Base-by-base conservation (phyloP, 2,329 filamentous ascomycete genomes). In the Epichloe hybrida region DNA sequence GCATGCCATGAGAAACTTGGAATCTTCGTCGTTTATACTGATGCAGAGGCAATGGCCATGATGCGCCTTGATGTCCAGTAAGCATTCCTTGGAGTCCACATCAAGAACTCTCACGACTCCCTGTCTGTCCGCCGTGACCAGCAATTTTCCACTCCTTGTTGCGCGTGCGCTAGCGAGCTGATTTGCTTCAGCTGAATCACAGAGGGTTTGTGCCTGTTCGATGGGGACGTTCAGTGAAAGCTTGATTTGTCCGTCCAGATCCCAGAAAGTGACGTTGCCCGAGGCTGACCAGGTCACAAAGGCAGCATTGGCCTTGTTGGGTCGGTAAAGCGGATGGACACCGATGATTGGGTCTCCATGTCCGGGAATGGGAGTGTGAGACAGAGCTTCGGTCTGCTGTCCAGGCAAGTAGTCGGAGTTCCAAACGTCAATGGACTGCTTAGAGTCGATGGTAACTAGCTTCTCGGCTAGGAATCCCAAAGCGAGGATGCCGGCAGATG, bases 211-310 rank as follows among this genome's bases (percentile, higher is more conserved):
- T 15, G 66, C 61, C 54, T 84, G 80, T 53, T 94, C 88, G 5
- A 96, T 69, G 4, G 82, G 75, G 12, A 94, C 75, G 40, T 78
- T 71, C 37, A 88, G 70, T 2, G 79, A 79, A 15, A 75, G 74
- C 57, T 79, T 81, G 54, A 83, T 79, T 49, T 73, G 76, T 21
- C 91, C 93, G 46, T 87, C 76, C 13, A 81, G 64, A 58, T 82
- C 79, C 93, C 93, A 98, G 58, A 95, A 85, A 23, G 87, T 79
- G 48, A 97, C 77, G 15, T 78, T 81, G 5, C 93, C 93, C 48
- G 83, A 82, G 21, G 78, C 80, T 2, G 91, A 90, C 87, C 90
- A 98, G 0, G 90, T 96, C 56, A 90, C 83, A 61, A 97, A 96
- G 8, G 83, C 77, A 1, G 88, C 83, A 21, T 77, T 73, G 23